These are phyloP conservation scores for Yamadazyma buinensis DNA, from an alignment of 1,139 yeast species.

Conservation along the genomic window DNA sequence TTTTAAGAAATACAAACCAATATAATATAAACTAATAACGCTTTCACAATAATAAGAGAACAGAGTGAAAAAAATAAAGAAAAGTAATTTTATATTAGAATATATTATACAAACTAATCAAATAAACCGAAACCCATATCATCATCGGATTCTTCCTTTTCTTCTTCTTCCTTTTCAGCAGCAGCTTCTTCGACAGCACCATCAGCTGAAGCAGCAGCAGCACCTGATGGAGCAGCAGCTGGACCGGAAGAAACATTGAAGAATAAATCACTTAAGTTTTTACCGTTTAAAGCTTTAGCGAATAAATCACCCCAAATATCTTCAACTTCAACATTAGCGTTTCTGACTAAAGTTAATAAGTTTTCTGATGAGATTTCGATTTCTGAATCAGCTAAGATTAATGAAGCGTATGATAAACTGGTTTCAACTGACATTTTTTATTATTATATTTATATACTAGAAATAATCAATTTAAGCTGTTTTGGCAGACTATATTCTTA, in stretches of 20 bases:
- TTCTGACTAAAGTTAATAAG: slow-evolving; percentile 59
- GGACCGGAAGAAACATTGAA: slow-evolving; percentile 76
- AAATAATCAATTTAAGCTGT: slow-evolving; percentile 45
- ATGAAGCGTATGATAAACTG: slow-evolving; percentile 84
- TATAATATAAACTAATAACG: too few species aligned
- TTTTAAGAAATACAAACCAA: too few species aligned
- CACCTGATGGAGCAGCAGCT: slow-evolving; percentile 56
- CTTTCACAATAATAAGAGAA: too few species aligned
- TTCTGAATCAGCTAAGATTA: slow-evolving; percentile 83
- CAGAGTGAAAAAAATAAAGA: not conserved
- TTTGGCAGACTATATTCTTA: slow-evolving; percentile 74
- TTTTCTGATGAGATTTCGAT: slow-evolving; percentile 75
- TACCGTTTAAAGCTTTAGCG: slow-evolving; percentile 77
- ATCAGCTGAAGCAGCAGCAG: slow-evolving; percentile 55
- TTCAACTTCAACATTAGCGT: slow-evolving; percentile 48
- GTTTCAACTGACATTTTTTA: slow-evolving; percentile 73
- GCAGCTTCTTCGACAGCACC: slow-evolving; percentile 56
- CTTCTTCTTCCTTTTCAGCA: slow-evolving; percentile 54
- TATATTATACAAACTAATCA: slow-evolving; percentile 45
- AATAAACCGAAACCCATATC: slow-evolving; percentile 87
- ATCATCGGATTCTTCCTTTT: slow-evolving; percentile 60
- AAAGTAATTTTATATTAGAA: slow-evolving; percentile 5
- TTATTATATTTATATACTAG: slow-evolving; percentile 25
- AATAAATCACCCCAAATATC: slow-evolving; percentile 77
- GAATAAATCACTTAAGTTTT: slow-evolving; percentile 72